phyloP scores from a whole-genome alignment of 257 asterid species.

The Capsicum baccatum region DNA sequence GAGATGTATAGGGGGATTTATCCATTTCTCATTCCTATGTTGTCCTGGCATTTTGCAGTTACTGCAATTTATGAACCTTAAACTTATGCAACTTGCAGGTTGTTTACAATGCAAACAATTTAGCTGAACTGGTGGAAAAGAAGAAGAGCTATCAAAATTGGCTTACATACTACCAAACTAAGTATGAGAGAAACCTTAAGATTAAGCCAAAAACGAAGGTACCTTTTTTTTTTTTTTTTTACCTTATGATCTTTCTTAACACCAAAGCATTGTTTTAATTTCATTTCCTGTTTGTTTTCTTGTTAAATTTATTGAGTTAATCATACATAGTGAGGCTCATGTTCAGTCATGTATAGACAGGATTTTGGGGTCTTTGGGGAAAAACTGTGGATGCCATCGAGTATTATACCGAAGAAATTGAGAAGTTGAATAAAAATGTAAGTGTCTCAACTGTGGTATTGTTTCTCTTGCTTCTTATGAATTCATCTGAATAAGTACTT shows the following conservation, averaged over 20 bases:
- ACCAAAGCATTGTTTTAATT: not conserved
- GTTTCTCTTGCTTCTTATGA: not conserved
- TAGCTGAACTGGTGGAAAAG: slow-evolving; percentile 64
- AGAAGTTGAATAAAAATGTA: slow-evolving; percentile 62
- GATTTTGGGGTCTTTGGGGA: slow-evolving; percentile 79
- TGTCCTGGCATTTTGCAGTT: slow-evolving; percentile 24
- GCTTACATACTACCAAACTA: slow-evolving; percentile 79
- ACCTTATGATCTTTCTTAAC: slow-evolving; percentile 2
- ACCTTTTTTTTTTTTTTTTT: slow-evolving; percentile 30
- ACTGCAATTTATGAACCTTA: slow-evolving; percentile 14
- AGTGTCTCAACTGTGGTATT: slow-evolving; percentile 38
- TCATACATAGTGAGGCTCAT: slow-evolving; percentile 20
- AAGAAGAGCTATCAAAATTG: slow-evolving; percentile 68
- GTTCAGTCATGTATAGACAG: slow-evolving; percentile 65
- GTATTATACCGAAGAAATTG: slow-evolving; percentile 57
- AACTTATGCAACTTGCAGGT: slow-evolving; percentile 45
- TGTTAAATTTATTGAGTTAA: slow-evolving; percentile 16
- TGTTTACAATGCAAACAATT: slow-evolving; percentile 71
- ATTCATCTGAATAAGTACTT: slow-evolving; percentile 17
- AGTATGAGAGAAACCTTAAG: slow-evolving; percentile 65
- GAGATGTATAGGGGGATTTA: slow-evolving; percentile 22
- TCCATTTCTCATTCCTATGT: not conserved
- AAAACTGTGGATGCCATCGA: slow-evolving; percentile 77
- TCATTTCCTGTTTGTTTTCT: slow-evolving; percentile 27
- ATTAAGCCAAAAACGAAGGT: slow-evolving; percentile 73